Percentiles rank a stretch among this genome's conserved stretches.
Conservation (phyloP, 108 stramenopile species). For the Skeletonema menzelii region DNA sequence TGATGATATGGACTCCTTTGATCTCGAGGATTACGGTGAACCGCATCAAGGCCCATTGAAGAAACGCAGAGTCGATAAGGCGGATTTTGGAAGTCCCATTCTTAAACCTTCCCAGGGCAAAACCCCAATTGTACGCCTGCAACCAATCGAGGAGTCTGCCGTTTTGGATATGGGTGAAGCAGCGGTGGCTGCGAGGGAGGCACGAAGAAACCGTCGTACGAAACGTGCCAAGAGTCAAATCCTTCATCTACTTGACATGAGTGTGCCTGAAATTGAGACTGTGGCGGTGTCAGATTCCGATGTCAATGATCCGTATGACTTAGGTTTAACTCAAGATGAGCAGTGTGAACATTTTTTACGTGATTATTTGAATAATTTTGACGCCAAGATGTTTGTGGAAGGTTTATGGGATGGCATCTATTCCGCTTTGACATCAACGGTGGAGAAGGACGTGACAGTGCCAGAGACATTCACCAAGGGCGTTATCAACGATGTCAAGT, state of each 20-base stretch:
- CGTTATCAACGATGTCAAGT: background rate
- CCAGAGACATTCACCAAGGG: background rate
- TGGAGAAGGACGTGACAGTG: background rate
- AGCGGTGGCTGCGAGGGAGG: background rate
- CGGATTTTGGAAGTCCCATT: background rate
- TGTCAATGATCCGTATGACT: background rate
- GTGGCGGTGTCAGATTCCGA: background rate
- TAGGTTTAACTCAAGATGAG: background rate
- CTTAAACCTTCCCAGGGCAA: background rate
- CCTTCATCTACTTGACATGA: background rate
- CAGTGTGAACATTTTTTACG: background rate
- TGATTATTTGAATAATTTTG: background rate
- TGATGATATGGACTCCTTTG: background rate
- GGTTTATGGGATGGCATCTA: background rate
- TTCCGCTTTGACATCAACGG: background rate
- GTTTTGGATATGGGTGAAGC: background rate
- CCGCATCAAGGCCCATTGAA: background rate
- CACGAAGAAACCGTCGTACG: background rate
- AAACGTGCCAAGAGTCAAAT: background rate
- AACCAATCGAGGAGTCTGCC: background rate
- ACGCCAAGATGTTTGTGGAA: constrained; percentile 1
- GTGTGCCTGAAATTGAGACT: background rate
- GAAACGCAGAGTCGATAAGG: background rate
- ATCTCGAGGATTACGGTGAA: background rate
- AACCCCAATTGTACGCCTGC: no score